A percentile compares a stretch with the other conserved stretches of the same genome.
These are phyloP conservation scores for Mrakia frigida DNA, from an alignment of 768 basidiomycete species.

Conservation along the genomic window DNA sequence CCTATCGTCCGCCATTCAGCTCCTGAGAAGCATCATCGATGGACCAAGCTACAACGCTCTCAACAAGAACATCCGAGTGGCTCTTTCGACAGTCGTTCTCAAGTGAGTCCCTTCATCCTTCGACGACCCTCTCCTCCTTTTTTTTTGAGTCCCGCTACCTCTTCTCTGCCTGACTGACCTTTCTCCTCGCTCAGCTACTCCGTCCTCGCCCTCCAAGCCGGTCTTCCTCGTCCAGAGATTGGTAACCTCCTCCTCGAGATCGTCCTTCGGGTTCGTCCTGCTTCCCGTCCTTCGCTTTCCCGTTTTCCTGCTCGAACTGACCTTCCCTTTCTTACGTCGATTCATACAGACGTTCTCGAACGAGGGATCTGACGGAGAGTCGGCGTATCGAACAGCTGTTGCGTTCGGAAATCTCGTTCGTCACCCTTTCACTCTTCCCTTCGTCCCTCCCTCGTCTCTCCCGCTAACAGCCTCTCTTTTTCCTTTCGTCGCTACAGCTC, in stretches of 20 bases:
- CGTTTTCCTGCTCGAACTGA: neutral
- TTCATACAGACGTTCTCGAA: slow-evolving; percentile 20
- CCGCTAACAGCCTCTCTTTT: neutral
- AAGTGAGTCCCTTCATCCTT: too few relatives aligned
- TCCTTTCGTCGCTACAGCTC: neutral
- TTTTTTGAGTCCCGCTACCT: neutral
- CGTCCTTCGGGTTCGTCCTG: slow-evolving; percentile 32
- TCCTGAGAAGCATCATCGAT: slow-evolving; percentile 44
- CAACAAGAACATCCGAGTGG: slow-evolving; percentile 58
- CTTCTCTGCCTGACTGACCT: neutral
- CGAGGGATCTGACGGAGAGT: slow-evolving; percentile 40
- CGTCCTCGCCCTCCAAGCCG: slow-evolving; percentile 34
- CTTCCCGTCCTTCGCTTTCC: neutral
- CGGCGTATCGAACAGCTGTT: slow-evolving; percentile 42
- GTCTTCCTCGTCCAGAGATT: slow-evolving; percentile 33
- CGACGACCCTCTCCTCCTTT: neutral
- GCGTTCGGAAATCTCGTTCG: slow-evolving; percentile 45
- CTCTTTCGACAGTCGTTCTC: slow-evolving; percentile 73
- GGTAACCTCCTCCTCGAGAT: slow-evolving; percentile 37
- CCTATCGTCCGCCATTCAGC: slow-evolving; percentile 52
- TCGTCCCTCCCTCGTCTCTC: neutral
- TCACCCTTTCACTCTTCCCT: slow-evolving; percentile 7
- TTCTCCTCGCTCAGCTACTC: slow-evolving; percentile 36
- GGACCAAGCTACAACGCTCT: slow-evolving; percentile 30
- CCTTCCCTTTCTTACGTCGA: neutral